These are phyloP conservation scores for Phaeosphaeriaceae sp. DNA, from an alignment of 2,329 filamentous ascomycete genomes.

Conservation along the genomic window DNA sequence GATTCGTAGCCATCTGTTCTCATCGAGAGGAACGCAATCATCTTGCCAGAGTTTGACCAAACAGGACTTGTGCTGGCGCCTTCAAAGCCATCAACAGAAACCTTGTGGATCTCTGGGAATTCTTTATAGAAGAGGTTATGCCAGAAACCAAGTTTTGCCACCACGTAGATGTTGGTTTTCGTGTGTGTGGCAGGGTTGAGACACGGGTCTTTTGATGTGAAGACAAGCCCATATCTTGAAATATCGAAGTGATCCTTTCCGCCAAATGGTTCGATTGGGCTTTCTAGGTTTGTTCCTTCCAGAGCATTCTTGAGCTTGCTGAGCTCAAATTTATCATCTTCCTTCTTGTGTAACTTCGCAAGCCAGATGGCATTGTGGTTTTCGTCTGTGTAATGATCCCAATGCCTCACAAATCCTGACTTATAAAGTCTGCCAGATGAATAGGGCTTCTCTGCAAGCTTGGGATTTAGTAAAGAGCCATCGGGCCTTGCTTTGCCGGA, in stretches of 20 bases:
- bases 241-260: constrained; percentile 83
- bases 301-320: constrained; percentile 68
- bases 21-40: constrained; percentile 82
- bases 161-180: constrained; percentile 79
- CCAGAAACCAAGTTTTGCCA: constrained; percentile 65
- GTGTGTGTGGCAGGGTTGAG: constrained; percentile 76
- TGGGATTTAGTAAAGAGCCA: constrained; percentile 72
- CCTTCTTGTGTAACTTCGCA: constrained; percentile 58
- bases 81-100: constrained; percentile 63
- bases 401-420: constrained; percentile 79
- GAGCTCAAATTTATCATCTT: constrained; percentile 42
- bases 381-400: constrained; percentile 76
- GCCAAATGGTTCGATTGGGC: constrained; percentile 78
- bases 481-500: constrained; percentile 69
- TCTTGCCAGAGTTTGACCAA: constrained; percentile 75
- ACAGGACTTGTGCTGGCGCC: constrained; percentile 71
- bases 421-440: constrained; percentile 75
- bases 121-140: constrained; percentile 18
- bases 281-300: constrained; percentile 64
- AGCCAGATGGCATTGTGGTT: constrained; percentile 78
- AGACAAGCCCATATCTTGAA: constrained; percentile 68
- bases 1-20: constrained; percentile 77
- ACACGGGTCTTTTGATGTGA: constrained; percentile 76
- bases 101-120: constrained; percentile 53
- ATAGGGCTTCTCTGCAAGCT: constrained; percentile 63